Percentiles rank a stretch among this genome's conserved stretches.
These are phyloP conservation scores for Melanomma pulvis-pyrius DNA, from an alignment of 495 filamentous ascomycete genomes.

Conservation along the genomic window DNA sequence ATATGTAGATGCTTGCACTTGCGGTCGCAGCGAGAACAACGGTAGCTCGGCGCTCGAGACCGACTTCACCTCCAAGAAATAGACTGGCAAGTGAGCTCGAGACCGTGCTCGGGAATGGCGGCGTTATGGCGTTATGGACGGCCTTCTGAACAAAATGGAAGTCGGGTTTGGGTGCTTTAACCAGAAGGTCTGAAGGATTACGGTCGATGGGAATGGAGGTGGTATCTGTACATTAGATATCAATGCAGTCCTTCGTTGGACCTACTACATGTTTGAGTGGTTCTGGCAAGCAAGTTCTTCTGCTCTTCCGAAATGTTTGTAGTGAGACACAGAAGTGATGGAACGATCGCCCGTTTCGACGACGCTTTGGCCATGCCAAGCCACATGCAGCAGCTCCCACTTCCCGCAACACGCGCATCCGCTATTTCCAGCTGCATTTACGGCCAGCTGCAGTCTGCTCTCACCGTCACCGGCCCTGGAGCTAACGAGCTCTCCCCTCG, in stretches of 20 bases:
- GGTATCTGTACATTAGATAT: not conserved
- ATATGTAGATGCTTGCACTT: constrained; percentile 73
- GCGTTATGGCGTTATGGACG: constrained; percentile 13
- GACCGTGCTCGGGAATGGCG: not conserved
- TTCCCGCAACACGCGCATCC: constrained; percentile 13
- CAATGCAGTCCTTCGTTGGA: constrained; percentile 2
- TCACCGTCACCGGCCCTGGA: not conserved
- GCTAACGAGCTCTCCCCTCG: not conserved
- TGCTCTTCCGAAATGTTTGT: not conserved
- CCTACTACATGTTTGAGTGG: not conserved
- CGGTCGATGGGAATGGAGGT: not conserved
- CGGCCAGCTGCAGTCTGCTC: constrained; percentile 8
- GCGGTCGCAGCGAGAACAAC: constrained; percentile 69
- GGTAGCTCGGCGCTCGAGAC: constrained; percentile 64
- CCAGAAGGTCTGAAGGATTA: not conserved
- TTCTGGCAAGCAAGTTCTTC: not conserved
- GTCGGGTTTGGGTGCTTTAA: not conserved
- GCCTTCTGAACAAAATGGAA: not conserved
- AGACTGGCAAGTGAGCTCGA: not conserved
- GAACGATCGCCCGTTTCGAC: not conserved
- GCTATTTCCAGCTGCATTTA: constrained; percentile 6
- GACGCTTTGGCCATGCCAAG: constrained; percentile 16
- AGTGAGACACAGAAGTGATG: not conserved
- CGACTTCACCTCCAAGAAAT: constrained; percentile 74
- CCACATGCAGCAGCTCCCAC: not conserved